Base-by-base conservation (phyloP, 352 stramenopile species). In the Globisporangium cystogenes region DNA sequence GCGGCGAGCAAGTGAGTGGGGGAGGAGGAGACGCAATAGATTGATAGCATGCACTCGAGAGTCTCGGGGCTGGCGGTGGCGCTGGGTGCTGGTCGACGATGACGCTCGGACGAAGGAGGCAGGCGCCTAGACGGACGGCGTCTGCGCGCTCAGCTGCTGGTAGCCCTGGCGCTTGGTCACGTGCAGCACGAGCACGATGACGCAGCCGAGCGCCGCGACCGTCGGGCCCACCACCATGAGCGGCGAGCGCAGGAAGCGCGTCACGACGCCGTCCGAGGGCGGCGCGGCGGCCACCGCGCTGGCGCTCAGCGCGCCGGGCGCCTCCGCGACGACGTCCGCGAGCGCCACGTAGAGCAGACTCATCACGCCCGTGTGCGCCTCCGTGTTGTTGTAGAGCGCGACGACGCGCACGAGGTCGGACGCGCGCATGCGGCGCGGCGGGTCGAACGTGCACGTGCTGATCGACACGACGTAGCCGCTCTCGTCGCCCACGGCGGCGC, bases 301-400 rank as follows among this genome's bases (percentile, higher is more conserved):
- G 20, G 31, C 59, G 12, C 39, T 48, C 16, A 42, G 56, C 16
- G 44, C 35, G n/a, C 50, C 41, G 23, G 49, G 62, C 31, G 57
- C 35, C 10, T 62, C 49, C 29, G 45, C 59, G 16, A 54, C 24
- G 46, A 85, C 77, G 53, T 92, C 78, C 47, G 72, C 76, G 14
- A 90, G 62, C 29, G 76, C 81, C 45, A 92, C 49, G 68, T 90
- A 92, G 71, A 87, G 78, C 14, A 92, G 55, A 48, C 74, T 86
- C 81, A 92, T 92, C 7, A 78, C 81, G 40, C 81, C 81, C 27
- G 81, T 88, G 62, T 90, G 81, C 37, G 76, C 61, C 37, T 82
- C 21, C 35, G 81, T 90, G 67, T 86, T 90, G 74, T 92, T 90
- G 68, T 88, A 92, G 16, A 89, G 68, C 20, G 81, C 72, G 4